Conservation (phyloP, 257 asterid species). For the Jacaranda copaia region DNA sequence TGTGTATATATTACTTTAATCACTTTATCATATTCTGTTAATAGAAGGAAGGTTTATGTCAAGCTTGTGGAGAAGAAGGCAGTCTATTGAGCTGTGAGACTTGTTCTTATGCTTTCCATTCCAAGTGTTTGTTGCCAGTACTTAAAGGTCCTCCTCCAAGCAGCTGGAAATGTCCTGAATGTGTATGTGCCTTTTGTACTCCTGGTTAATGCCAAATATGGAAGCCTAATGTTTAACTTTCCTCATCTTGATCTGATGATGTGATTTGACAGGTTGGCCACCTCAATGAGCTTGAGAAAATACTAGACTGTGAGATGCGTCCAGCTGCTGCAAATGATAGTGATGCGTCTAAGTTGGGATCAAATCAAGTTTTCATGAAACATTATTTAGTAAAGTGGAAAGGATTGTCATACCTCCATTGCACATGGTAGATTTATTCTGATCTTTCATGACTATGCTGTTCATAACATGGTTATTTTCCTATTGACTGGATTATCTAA, state of each 20-base stretch:
- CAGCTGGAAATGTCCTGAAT: slow-evolving; percentile 93
- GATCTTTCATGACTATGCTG: slow-evolving; percentile 30
- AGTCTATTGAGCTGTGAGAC: slow-evolving; percentile 82
- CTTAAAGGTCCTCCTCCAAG: slow-evolving; percentile 69
- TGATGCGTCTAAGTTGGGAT: slow-evolving; percentile 72
- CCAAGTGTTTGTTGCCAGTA: slow-evolving; percentile 77
- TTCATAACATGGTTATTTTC: slow-evolving; percentile 20
- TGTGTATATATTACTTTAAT: slow-evolving; percentile 17
- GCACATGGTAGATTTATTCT: slow-evolving; percentile 74
- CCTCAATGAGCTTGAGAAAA: slow-evolving; percentile 83
- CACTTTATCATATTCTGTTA: slow-evolving; percentile 31
- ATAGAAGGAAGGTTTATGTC: slow-evolving; percentile 82
- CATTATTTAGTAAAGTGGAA: slow-evolving; percentile 98
- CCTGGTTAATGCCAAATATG: slow-evolving; percentile 22
- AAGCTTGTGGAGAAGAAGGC: slow-evolving; percentile 72
- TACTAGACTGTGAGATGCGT: slow-evolving; percentile 93
- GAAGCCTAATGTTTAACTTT: slow-evolving; percentile 15
- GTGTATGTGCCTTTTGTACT: slow-evolving; percentile 67
- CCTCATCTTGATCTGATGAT: slow-evolving; percentile 26
- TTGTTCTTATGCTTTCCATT: slow-evolving; percentile 82
- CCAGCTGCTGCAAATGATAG: slow-evolving; percentile 71
- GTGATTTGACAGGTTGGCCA: slow-evolving; percentile 73
- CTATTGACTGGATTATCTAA: slow-evolving; percentile 26
- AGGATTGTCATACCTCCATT: slow-evolving; percentile 89
- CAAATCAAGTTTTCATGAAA: slow-evolving; percentile 80